phyloP scores from a whole-genome alignment of 148 eudicot species.

The Camellia sinensis region DNA sequence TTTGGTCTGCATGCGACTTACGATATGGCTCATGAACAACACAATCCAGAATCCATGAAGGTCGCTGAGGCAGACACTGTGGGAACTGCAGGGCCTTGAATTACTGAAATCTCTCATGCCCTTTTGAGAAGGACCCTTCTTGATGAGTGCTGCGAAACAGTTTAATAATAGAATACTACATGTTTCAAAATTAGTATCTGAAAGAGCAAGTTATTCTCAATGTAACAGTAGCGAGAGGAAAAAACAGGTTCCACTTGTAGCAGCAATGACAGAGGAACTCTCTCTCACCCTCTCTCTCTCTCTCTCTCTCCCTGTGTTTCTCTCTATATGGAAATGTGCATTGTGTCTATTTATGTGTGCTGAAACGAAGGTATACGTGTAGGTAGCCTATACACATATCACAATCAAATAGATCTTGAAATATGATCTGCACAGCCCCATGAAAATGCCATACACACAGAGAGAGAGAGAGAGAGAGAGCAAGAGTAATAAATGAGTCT shows the following conservation, averaged over 20 bases:
- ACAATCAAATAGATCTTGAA: background rate
- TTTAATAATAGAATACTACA: background rate
- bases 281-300: background rate
- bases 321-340: no score
- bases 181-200: background rate
- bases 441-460: no score
- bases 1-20: constrained; percentile 51
- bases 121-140: background rate
- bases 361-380: background rate
- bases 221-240: background rate
- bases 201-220: background rate
- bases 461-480: no score
- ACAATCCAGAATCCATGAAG: constrained; percentile 10
- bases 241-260: background rate
- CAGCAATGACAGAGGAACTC: constrained; percentile 3
- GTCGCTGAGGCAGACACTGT: constrained; percentile 5
- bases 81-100: constrained; percentile 13
- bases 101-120: background rate
- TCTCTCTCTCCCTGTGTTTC: background rate
- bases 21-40: constrained; percentile 36
- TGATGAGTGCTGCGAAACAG: background rate
- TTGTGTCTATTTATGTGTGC: background rate
- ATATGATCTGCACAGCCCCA: no score
- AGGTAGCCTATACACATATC: background rate
- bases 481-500: no score